Evolutionary conservation across 306 rosid species (phyloP), one percentile per base, ranked within the genome.

Genomic region (Prunus salicina): DNA sequence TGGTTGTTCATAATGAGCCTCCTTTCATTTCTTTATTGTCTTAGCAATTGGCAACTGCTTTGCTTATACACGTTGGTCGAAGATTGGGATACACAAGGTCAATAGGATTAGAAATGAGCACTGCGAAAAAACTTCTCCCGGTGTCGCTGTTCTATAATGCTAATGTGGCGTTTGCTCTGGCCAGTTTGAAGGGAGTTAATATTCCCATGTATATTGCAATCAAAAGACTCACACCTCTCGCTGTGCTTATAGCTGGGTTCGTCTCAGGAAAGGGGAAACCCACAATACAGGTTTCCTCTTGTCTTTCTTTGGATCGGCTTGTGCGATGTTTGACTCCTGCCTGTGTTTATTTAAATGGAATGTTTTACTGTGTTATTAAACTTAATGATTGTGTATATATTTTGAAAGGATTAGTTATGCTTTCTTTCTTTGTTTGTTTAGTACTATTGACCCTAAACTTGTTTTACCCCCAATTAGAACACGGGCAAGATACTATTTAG

Each of bases 161-260:
- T 15, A 96, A 96, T 80, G 99, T 96, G 4, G 97, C 97, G 3
- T 96, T 96, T 89, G 96, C 99, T 71, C 55, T 95, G 88, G 99
- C 99, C 16, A 96, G 99, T 78, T 83, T 96, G 84, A 96, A 92
- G 86, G 99, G 99, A 78, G 96, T 96, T 49, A 92, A 96, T 74
- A 95, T 95, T 72, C 97, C 99, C 5, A 95, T 95, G 99, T 95
- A 95, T 64, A 96, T 96, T 76, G 98, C 99, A 6, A 96, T 96
- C 49, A 96, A 92, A 88, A 91, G 99, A 84, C 96, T 96, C 82
- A 96, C 99, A 30, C 99, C 98, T 0, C 99, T 96, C 66, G 93
- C 99, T 25, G 99, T 96, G 45, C 89, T 96, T 49, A 41, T 96
- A 0, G 89, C 93, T 41, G 98, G 98, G 60, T 87, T 64, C 85